These are phyloP conservation scores for Cordia subcordata DNA, from an alignment of 257 asterid species.

Conservation along the genomic window DNA sequence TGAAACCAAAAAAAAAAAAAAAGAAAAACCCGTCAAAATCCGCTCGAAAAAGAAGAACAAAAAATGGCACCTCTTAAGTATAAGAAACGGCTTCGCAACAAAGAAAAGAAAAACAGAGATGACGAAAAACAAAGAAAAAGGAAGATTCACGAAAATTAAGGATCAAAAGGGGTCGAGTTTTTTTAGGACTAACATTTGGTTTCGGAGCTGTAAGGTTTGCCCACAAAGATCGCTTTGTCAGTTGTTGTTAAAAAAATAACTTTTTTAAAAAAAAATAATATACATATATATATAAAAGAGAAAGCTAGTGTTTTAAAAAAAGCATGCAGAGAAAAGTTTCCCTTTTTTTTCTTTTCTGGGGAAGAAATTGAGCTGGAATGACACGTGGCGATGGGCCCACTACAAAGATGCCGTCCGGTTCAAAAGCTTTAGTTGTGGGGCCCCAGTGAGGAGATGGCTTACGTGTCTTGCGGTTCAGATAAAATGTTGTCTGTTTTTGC, in stretches of 20 bases:
- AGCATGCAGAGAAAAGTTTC: background rate
- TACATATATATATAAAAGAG: no score
- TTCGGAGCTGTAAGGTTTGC: background rate
- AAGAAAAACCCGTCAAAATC: no score
- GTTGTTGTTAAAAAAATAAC: background rate
- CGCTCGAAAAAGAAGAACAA: background rate
- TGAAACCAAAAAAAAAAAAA: no score
- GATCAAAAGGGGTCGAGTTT: slow-evolving; percentile 2
- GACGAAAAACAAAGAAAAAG: no score
- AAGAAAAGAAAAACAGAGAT: background rate
- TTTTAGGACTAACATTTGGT: background rate
- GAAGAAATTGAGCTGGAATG: background rate
- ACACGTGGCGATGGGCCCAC: slow-evolving; percentile 6
- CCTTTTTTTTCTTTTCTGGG: no score
- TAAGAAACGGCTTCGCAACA: no score
- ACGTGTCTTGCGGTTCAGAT: background rate
- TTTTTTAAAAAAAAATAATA: no score
- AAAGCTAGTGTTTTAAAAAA: background rate
- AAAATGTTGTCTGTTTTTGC: no score
- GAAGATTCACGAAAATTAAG: slow-evolving; percentile 3
- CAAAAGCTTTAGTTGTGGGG: slow-evolving; percentile 9
- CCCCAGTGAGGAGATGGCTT: background rate
- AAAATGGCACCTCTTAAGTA: background rate
- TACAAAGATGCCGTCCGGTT: slow-evolving; percentile 8
- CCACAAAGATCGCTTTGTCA: slow-evolving; percentile 1